These are phyloP conservation scores for Xylaria cubensis DNA, from an alignment of 495 filamentous ascomycete species.

Conservation along the genomic window DNA sequence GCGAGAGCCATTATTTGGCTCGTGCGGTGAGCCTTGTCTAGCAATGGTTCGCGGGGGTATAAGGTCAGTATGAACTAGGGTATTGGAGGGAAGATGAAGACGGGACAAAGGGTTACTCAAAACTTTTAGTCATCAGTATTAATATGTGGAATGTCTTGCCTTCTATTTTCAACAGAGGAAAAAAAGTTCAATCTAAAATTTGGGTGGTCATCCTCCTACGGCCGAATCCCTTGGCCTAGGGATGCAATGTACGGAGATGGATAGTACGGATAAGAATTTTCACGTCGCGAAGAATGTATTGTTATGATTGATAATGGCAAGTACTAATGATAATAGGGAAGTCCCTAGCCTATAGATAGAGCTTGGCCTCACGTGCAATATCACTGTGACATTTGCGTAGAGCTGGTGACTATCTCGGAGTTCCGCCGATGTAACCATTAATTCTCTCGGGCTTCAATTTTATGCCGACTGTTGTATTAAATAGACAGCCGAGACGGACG, in stretches of 20 bases:
- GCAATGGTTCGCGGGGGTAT: no score
- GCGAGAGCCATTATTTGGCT: no score
- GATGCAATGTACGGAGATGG: slow-evolving; percentile 17
- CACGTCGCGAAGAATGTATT: slow-evolving; percentile 13
- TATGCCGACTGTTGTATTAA: neutral
- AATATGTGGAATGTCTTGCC: neutral
- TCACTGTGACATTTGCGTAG: slow-evolving; percentile 17
- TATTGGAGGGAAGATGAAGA: slow-evolving; percentile 3
- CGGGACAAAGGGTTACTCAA: slow-evolving; percentile 4
- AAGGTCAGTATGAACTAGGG: neutral
- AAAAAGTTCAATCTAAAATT: neutral
- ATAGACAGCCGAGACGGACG: neutral
- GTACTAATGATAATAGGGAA: neutral
- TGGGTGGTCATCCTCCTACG: slow-evolving; percentile 1
- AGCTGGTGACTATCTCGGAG: neutral
- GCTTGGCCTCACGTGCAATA: slow-evolving; percentile 16
- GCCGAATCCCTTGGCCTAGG: slow-evolving; percentile 22
- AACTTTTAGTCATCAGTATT: slow-evolving; percentile 3
- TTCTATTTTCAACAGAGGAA: neutral
- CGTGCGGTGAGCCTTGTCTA: no score
- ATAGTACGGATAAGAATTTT: slow-evolving; percentile 14
- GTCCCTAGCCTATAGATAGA: neutral
- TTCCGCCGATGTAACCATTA: neutral
- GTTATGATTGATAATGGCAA: slow-evolving; percentile 13
- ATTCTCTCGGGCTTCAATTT: neutral